phyloP scores from a whole-genome alignment of 2,329 filamentous ascomycete genomes.

The Aspergillus pseudonomiae region DNA sequence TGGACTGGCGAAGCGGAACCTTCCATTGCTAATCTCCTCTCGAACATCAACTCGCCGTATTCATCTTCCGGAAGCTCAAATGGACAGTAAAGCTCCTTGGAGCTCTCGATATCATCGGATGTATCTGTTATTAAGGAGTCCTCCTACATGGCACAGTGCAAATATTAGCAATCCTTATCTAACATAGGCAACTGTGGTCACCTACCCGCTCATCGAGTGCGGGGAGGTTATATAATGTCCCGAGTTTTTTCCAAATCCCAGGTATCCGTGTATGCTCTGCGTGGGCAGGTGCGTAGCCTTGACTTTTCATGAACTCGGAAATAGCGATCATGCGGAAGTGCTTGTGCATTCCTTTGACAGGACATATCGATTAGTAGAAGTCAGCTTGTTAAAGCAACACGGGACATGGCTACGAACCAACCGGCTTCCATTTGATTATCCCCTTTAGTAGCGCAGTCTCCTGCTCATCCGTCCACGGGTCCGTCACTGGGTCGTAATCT shows the following conservation, averaged over 20 bases:
- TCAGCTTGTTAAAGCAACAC: background rate
- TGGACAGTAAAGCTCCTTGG: slow-evolving; percentile 63
- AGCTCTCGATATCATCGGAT: slow-evolving; percentile 56
- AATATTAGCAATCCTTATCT: background rate
- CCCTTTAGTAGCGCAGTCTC: slow-evolving; percentile 90
- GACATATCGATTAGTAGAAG: slow-evolving; percentile 8
- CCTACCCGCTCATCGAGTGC: slow-evolving; percentile 84
- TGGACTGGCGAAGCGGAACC: slow-evolving; percentile 46
- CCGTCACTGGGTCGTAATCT: slow-evolving; percentile 59
- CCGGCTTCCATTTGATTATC: slow-evolving; percentile 94
- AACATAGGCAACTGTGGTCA: background rate
- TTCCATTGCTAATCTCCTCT: slow-evolving; percentile 47
- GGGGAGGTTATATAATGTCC: slow-evolving; percentile 80
- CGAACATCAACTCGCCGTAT: slow-evolving; percentile 53
- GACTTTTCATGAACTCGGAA: slow-evolving; percentile 75
- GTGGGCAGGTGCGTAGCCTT: slow-evolving; percentile 70
- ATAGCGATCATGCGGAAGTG: slow-evolving; percentile 92
- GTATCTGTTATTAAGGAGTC: slow-evolving; percentile 59
- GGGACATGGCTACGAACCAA: slow-evolving; percentile 59
- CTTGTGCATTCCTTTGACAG: slow-evolving; percentile 73
- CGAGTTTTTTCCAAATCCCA: slow-evolving; percentile 88
- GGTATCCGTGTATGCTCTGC: slow-evolving; percentile 81
- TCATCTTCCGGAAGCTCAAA: slow-evolving; percentile 64
- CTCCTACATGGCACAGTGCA: slow-evolving; percentile 44
- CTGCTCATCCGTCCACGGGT: slow-evolving; percentile 94